Base-by-base conservation (phyloP, 163 green algal species). In the Scenedesmus sp. region DNA sequence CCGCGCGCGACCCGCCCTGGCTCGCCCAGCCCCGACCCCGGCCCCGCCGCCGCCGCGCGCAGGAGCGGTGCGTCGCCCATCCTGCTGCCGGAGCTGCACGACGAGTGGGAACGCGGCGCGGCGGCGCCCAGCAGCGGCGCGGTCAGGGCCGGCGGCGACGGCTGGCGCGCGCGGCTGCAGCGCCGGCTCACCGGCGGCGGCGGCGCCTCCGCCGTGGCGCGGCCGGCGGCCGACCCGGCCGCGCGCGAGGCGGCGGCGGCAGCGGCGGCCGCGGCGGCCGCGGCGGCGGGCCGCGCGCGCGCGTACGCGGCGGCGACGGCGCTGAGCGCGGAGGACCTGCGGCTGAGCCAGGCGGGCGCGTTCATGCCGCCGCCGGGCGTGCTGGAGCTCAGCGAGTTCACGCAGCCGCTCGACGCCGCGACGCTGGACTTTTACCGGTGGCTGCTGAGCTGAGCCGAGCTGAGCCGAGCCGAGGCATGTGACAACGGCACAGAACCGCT, bases 351-450 rank as follows among this genome's bases (percentile, higher is more conserved):
- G 34, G 58, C 14, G 6, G 39, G 39, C 2, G 13, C 24, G 2
- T 82, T 67, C 45, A 34, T 92, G 75, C 89, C 89, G 3, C 45
- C 44, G 13, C 50, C 76, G 1, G 54, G 47, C 39, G 85, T 91
- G 60, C 71, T 93, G 42, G n/a, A 74, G 75, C 62, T 84, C 2
- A 93, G 89, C 64, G 86, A 93, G 58, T 93, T 93, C 39, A 56
- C 88, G 69, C 31, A 85, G 75, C 87, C 87, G 1, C 58, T 89
- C 22, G 80, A 87, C 39, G 26, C 63, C 4, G 66, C 81, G 0
- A 91, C 84, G 2, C 22, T 57, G 20, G 48, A 63, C 58, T 74
- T 93, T 39, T 91, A 91, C 63, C 69, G 60, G 7, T 39, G 60
- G 42, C 9, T 89, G 47, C 53, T 91, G 29, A 53, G 45, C 0